A percentile compares a stretch with the other conserved stretches of the same genome.
phyloP scores from a whole-genome alignment of 192 early-diverging fungal species.

The Entophlyctis helioformis region DNA sequence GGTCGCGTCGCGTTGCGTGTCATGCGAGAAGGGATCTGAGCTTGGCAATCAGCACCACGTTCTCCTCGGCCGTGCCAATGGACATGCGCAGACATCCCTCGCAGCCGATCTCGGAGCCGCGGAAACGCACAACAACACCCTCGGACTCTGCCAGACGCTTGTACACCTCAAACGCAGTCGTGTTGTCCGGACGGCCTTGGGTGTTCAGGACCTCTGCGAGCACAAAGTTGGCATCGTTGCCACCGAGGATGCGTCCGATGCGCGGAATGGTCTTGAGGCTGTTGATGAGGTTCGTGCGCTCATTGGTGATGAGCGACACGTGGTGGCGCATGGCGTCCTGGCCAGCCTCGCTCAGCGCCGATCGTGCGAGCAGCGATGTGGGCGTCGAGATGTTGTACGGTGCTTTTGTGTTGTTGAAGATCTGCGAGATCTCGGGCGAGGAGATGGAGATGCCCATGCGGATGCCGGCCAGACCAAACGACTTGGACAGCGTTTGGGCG shows the following conservation, averaged over 20 bases:
- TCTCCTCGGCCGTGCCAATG: slow-evolving; percentile 81
- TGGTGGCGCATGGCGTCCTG: slow-evolving; percentile 56
- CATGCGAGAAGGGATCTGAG: too few species aligned
- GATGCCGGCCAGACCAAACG: slow-evolving; percentile 96
- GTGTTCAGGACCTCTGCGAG: slow-evolving; percentile 67
- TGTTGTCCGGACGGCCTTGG: slow-evolving; percentile 53
- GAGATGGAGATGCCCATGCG: slow-evolving; percentile 80
- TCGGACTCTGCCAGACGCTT: slow-evolving; percentile 68
- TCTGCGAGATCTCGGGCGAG: slow-evolving; percentile 62
- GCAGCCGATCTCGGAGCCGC: slow-evolving; percentile 88
- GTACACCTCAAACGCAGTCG: slow-evolving; percentile 63
- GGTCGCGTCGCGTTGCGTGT: too few species aligned
- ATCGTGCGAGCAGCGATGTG: slow-evolving; percentile 62
- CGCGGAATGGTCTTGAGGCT: slow-evolving; percentile 49
- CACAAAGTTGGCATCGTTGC: slow-evolving; percentile 93
- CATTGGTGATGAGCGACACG: slow-evolving; percentile 37
- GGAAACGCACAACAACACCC: slow-evolving; percentile 88
- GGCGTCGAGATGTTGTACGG: slow-evolving; percentile 96
- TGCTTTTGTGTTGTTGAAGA: slow-evolving; percentile 97
- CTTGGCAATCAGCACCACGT: slow-evolving; percentile 47
- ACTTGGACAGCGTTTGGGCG: slow-evolving; percentile 96
- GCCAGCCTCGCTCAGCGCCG: slow-evolving; percentile 64
- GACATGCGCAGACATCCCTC: slow-evolving; percentile 89
- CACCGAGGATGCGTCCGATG: slow-evolving; percentile 68
- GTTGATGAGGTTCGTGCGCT: slow-evolving; percentile 58